Evolutionary conservation across 148 eudicot species (phyloP).

Genomic region (Camellia lanceoleosa): DNA sequence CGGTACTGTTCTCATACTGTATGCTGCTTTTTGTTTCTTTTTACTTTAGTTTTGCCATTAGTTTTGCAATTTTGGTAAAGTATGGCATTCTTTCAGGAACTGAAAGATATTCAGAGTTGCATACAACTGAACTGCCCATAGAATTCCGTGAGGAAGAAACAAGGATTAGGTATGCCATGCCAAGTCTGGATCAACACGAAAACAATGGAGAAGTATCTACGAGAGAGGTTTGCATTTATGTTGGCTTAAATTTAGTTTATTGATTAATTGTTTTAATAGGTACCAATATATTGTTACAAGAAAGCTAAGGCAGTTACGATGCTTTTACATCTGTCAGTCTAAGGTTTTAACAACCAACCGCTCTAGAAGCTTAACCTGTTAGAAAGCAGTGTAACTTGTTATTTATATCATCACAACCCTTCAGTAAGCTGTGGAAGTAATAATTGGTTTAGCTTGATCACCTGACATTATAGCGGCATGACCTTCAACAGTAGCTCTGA

Average conservation of each 20-base stretch:
- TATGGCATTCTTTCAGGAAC: constrained; percentile 22
- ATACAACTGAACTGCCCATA: constrained; percentile 20
- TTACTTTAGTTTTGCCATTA: neutral
- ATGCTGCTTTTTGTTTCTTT: constrained; percentile 4
- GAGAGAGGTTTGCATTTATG: constrained; percentile 28
- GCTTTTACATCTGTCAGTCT: neutral
- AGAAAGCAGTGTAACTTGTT: neutral
- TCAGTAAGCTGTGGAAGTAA: neutral
- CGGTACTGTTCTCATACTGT: constrained; percentile 26
- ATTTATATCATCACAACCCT: neutral
- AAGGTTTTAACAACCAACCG: neutral
- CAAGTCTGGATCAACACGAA: constrained; percentile 17
- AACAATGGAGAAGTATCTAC: constrained; percentile 14
- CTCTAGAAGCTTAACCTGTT: neutral
- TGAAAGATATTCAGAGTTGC: constrained; percentile 16
- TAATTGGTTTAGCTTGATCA: neutral
- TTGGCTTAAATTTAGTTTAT: constrained; percentile 3
- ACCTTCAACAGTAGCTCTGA: neutral
- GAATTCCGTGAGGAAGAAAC: constrained; percentile 20
- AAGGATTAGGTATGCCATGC: constrained; percentile 9
- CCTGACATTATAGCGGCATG: neutral
- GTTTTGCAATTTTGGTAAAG: neutral
- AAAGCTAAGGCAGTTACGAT: neutral
- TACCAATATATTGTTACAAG: neutral
- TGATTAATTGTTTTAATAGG: neutral